phyloP scores from a whole-genome alignment of 768 basidiomycete species.

The Austroboletus eburneus region DNA sequence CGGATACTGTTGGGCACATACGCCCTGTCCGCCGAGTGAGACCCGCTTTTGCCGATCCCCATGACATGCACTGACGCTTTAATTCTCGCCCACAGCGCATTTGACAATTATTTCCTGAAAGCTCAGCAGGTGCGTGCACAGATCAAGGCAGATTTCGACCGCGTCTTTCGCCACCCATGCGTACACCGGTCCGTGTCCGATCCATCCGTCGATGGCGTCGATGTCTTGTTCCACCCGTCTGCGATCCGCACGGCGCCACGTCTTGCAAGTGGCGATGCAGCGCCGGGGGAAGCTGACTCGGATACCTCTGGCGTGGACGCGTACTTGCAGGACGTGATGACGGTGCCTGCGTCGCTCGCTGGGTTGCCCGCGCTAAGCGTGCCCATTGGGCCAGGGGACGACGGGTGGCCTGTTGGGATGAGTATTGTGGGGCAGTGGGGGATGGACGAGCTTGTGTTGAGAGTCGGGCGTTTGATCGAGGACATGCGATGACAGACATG shows the following conservation, averaged over 20 bases:
- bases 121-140: slow-evolving; percentile 76
- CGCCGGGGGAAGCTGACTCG: slow-evolving; percentile 3
- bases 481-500: slow-evolving; percentile 5
- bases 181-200: slow-evolving; percentile 33
- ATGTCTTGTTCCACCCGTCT: slow-evolving; percentile 83
- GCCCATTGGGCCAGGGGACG: slow-evolving; percentile 46
- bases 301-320: slow-evolving; percentile 38
- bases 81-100: slow-evolving; percentile 55
- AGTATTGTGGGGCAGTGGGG: slow-evolving; percentile 91
- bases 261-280: slow-evolving; percentile 29
- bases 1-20: slow-evolving; percentile 89
- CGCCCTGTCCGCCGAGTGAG: slow-evolving; percentile 87
- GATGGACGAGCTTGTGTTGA: slow-evolving; percentile 54
- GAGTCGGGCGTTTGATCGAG: slow-evolving; percentile 49
- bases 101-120: slow-evolving; percentile 95
- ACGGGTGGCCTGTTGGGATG: slow-evolving; percentile 80
- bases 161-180: slow-evolving; percentile 60
- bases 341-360: slow-evolving; percentile 87
- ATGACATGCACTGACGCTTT: too few relatives aligned
- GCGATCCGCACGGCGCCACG: slow-evolving; percentile 81
- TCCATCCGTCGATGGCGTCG: slow-evolving; percentile 43
- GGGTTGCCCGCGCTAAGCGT: slow-evolving; percentile 82
- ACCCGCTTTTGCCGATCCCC: too few relatives aligned
- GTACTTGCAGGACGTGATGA: slow-evolving; percentile 90
- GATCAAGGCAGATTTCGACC: slow-evolving; percentile 70